These are phyloP conservation scores for Rosa persica DNA, from an alignment of 306 rosid genomes.

Conservation along the genomic window DNA sequence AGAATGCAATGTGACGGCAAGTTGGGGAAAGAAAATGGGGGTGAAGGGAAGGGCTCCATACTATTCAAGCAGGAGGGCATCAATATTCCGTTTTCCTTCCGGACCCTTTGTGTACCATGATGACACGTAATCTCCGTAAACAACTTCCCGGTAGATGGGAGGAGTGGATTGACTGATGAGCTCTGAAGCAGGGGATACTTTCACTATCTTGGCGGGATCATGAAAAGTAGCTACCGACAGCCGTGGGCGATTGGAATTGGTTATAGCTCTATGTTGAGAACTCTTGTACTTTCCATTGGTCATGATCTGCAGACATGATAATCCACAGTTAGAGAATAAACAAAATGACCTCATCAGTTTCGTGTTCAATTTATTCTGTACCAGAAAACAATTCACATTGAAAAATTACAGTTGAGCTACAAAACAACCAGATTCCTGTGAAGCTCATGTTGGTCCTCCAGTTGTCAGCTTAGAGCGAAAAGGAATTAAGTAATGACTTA, in stretches of 20 bases:
- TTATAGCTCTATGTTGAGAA: conserved; percentile 68
- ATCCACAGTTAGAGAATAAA: conserved; percentile 12
- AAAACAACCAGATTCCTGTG: background rate
- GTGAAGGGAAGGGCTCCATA: background rate
- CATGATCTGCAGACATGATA: conserved; percentile 55
- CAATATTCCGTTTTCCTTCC: conserved; percentile 73
- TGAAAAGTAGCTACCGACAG: conserved; percentile 91
- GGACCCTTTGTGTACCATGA: conserved; percentile 93
- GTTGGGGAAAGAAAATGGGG: background rate
- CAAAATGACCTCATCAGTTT: background rate
- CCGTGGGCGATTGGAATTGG: conserved; percentile 60
- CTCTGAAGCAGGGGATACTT: conserved; percentile 63
- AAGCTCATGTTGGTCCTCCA: background rate
- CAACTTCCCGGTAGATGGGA: conserved; percentile 55
- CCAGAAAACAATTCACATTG: background rate
- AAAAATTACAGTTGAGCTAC: background rate
- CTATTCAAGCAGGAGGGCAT: conserved; percentile 47
- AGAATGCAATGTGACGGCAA: background rate
- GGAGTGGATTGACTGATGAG: conserved; percentile 53
- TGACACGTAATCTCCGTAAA: conserved; percentile 67
- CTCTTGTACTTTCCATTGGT: conserved; percentile 83
- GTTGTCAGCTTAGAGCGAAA: background rate
- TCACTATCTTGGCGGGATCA: conserved; percentile 72
- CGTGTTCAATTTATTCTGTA: background rate
- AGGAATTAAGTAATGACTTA: background rate